Evolutionary conservation across 495 filamentous ascomycete species (phyloP).

Genomic region (Trichoderma asperelloides): DNA sequence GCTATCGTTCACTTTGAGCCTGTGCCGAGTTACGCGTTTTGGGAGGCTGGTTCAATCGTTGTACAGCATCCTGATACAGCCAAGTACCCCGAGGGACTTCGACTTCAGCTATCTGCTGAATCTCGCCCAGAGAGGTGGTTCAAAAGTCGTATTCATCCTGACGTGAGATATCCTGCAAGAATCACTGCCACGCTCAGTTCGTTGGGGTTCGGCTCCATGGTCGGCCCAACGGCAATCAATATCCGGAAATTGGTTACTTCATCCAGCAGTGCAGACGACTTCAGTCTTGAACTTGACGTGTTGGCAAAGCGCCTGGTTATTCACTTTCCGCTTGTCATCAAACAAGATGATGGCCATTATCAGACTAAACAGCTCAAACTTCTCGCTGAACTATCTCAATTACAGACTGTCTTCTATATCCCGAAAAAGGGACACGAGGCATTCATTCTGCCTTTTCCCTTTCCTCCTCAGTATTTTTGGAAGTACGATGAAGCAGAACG

Average conservation of each 20-base stretch:
- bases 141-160: neutral
- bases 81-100: neutral
- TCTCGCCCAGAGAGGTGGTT: neutral
- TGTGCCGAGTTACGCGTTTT: neutral
- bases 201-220: neutral
- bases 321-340: neutral
- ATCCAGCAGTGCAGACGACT: neutral
- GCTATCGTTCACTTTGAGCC: neutral
- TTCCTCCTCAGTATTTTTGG: constrained; percentile 28
- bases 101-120: neutral
- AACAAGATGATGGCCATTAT: neutral
- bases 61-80: neutral
- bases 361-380: neutral
- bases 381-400: neutral
- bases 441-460: neutral
- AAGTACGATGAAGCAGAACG: constrained; percentile 36
- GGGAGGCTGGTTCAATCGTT: neutral
- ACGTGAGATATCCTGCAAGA: neutral
- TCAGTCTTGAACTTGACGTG: neutral
- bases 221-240: neutral
- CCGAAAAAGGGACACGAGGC: neutral
- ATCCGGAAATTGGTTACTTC: neutral
- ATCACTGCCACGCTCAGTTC: neutral
- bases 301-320: neutral
- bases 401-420: neutral